phyloP scores from a whole-genome alignment of 495 filamentous ascomycete genomes.

The Thozetella sp. region DNA sequence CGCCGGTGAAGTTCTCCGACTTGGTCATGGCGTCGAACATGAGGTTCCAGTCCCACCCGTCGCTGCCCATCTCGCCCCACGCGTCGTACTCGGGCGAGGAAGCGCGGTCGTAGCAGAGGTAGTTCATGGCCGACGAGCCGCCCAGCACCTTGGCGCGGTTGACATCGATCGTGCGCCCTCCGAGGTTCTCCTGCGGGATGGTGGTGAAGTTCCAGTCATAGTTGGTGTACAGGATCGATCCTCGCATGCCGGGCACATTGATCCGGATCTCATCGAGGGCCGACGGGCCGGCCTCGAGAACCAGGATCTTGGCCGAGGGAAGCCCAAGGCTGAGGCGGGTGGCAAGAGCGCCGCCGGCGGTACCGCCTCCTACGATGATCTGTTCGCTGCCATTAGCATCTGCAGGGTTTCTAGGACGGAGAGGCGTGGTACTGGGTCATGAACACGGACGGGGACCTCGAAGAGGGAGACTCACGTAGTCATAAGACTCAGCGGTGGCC shows the following conservation, averaged over 20 bases:
- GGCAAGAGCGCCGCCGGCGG: constrained; percentile 57
- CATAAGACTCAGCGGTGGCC: background rate
- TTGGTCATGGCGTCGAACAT: constrained; percentile 27
- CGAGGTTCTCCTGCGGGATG: constrained; percentile 39
- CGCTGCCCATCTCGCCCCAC: constrained; percentile 53
- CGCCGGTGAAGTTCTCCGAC: constrained; percentile 23
- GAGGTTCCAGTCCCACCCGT: constrained; percentile 54
- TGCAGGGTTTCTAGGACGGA: too few relatives aligned
- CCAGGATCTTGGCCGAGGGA: constrained; percentile 46
- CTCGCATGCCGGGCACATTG: constrained; percentile 37
- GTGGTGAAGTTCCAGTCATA: constrained; percentile 55
- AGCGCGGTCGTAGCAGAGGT: constrained; percentile 53
- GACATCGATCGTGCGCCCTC: constrained; percentile 26
- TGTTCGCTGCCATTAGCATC: background rate
- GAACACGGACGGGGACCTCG: too few relatives aligned
- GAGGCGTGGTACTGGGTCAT: too few relatives aligned
- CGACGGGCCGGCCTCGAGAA: constrained; percentile 56
- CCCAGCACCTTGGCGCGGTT: constrained; percentile 48
- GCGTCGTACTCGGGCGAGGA: constrained; percentile 53
- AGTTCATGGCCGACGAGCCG: constrained; percentile 33
- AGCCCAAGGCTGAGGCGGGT: constrained; percentile 55
- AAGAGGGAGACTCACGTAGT: background rate
- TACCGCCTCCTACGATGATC: constrained; percentile 68
- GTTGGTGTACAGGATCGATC: constrained; percentile 35
- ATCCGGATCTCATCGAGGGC: constrained; percentile 44